Base-by-base conservation (phyloP, 192 early-diverging fungal species). In the Coemansia sp. region DNA sequence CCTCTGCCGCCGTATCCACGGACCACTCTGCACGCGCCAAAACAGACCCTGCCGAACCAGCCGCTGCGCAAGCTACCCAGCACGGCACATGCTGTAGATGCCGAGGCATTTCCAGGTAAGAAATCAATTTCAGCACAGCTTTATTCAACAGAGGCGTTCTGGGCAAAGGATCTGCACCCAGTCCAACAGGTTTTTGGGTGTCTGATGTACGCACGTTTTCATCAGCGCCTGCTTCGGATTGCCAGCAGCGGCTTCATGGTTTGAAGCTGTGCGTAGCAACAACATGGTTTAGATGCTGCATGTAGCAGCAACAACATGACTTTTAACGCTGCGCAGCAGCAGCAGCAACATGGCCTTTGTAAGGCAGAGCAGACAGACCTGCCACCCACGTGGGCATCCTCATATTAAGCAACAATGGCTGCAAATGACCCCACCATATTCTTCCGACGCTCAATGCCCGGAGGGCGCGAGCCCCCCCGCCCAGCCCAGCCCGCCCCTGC, bases 321-420 rank as follows among this genome's bases (percentile, higher is more conserved):
- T 7, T 35, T 35, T 35, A 22, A 22, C 22, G 22, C 22, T 22
- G 22, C 22, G 22, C 22, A 22, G 22, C 22, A 22, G 22, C 27
- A 29, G 27, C 27, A 29, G 27, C 27, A 29, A 29, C 27, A 35
- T 35, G 32, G 32, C 32, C 32, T 35, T 35, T 35, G 32, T 35
- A 35, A 7, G 9, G 32, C 32, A 8, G 32, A 7, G 32, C 32
- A 35, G 32, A 7, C 32, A 35, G 32, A 35, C 32, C 32, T 35
- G 32, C 32, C 32, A 35, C 41, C 41, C 41, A 45, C 41, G 41
- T 45, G 41, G 41, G 16, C 41, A 45, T 45, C 41, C 16, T 45
- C 41, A 54, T 54, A 35, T 54, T 54, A 54, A 54, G 26, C n/a
- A 29, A 54, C 53, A 54, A 54, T 54, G 53, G n/a, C 14, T 11